Conservation (phyloP, 768 basidiomycete species). For the Pisolithus orientalis region DNA sequence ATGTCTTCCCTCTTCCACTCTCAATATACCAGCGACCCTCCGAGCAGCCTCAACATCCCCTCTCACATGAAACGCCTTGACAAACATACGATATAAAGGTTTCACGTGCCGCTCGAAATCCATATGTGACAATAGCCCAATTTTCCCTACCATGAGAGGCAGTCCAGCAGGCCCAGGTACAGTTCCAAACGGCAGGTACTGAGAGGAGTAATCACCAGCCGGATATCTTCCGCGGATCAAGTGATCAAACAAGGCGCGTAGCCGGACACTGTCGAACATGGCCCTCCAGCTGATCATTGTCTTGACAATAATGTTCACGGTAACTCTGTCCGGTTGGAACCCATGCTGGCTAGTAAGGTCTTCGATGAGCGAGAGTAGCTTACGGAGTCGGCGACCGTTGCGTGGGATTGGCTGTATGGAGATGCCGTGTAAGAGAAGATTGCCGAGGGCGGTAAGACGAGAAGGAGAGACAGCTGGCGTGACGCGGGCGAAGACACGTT, state of each 20-base stretch:
- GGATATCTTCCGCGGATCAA: slow-evolving; percentile 58
- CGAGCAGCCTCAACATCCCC: slow-evolving; percentile 50
- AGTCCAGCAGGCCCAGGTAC: slow-evolving; percentile 8
- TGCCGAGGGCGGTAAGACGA: slow-evolving; percentile 44
- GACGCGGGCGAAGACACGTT: slow-evolving; percentile 31
- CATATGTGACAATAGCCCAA: slow-evolving; percentile 31
- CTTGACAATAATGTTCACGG: slow-evolving; percentile 64
- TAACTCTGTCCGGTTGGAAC: slow-evolving; percentile 62
- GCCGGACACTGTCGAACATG: slow-evolving; percentile 34
- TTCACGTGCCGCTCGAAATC: slow-evolving; percentile 54
- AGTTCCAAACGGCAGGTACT: slow-evolving; percentile 43
- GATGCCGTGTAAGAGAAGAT: slow-evolving; percentile 47
- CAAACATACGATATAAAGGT: slow-evolving; percentile 70
- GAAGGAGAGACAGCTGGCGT: slow-evolving; percentile 22
- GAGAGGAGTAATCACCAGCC: slow-evolving; percentile 20
- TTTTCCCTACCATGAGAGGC: slow-evolving; percentile 29
- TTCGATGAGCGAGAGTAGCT: slow-evolving; percentile 33
- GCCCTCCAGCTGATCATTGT: slow-evolving; percentile 48
- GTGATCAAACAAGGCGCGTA: slow-evolving; percentile 60
- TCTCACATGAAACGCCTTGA: slow-evolving; percentile 52
- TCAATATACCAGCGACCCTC: slow-evolving; percentile 50
- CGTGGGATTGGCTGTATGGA: slow-evolving; percentile 27
- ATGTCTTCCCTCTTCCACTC: slow-evolving; percentile 28
- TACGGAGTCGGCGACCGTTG: slow-evolving; percentile 42
- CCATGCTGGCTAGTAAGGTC: slow-evolving; percentile 37